A percentile compares a stretch with the other conserved stretches of the same genome.
phyloP scores from a whole-genome alignment of 2,329 filamentous ascomycete genomes.

The Diaporthe nobilis region DNA sequence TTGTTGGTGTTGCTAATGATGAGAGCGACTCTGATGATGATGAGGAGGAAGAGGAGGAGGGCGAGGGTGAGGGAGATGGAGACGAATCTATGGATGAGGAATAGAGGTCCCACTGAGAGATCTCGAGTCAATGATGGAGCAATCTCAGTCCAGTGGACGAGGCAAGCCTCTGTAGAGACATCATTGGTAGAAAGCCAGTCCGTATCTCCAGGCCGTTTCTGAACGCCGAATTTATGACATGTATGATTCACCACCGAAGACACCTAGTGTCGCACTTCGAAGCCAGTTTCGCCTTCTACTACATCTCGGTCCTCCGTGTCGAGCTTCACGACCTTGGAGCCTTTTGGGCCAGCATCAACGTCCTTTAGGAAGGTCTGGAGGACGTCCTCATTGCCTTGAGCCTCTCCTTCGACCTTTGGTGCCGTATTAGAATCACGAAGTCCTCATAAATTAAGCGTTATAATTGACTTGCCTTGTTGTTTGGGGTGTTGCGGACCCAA shows the following conservation, averaged over 20 bases:
- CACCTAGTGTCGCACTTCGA: slow-evolving; percentile 65
- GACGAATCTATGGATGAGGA: slow-evolving; percentile 72
- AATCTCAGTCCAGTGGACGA: slow-evolving; percentile 12
- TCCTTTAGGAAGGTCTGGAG: slow-evolving; percentile 81
- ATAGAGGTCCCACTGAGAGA: slow-evolving; percentile 47
- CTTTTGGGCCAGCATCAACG: slow-evolving; percentile 79
- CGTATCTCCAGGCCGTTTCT: slow-evolving; percentile 16
- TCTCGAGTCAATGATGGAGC: background rate
- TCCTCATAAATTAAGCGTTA: background rate
- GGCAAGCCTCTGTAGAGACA: background rate
- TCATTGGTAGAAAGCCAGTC: slow-evolving; percentile 18
- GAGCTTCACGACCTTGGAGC: slow-evolving; percentile 80
- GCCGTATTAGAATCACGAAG: background rate
- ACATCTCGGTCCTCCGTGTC: slow-evolving; percentile 77
- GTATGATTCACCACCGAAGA: slow-evolving; percentile 3
- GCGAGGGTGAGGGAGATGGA: slow-evolving; percentile 53
- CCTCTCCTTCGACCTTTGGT: slow-evolving; percentile 86
- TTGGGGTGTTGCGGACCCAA: slow-evolving; percentile 72
- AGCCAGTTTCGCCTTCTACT: slow-evolving; percentile 77
- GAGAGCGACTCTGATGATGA: slow-evolving; percentile 78
- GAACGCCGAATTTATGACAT: slow-evolving; percentile 14
- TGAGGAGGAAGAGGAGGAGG: slow-evolving; percentile 66
- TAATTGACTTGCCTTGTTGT: slow-evolving; percentile 63
- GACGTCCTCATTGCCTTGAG: slow-evolving; percentile 78
- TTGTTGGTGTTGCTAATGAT: slow-evolving; percentile 80